These are phyloP conservation scores for Metschnikowia matae DNA, from an alignment of 805 yeast species.

Conservation along the genomic window DNA sequence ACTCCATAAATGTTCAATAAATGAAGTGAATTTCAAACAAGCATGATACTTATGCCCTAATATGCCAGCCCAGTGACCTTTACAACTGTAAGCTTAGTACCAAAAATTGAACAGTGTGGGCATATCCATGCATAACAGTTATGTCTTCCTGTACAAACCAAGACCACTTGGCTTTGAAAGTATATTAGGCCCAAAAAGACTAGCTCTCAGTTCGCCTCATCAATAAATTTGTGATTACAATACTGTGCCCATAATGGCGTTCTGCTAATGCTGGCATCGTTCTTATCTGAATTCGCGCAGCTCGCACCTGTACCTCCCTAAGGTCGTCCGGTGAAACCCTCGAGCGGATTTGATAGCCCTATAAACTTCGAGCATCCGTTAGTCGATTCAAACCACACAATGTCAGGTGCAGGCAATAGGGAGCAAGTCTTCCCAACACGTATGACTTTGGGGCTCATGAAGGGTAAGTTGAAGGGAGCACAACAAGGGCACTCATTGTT, in stretches of 20 bases:
- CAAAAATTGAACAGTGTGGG: neutral
- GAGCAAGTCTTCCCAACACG: conserved; percentile 97
- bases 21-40: neutral
- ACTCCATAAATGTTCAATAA: neutral
- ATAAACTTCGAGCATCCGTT: neutral
- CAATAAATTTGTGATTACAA: neutral
- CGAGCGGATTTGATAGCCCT: conserved; percentile 3
- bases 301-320: conserved; percentile 8
- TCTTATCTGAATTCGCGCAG: conserved; percentile 1
- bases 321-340: conserved; percentile 11
- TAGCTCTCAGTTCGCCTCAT: neutral
- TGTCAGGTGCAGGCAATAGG: conserved; percentile 74
- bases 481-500: conserved; percentile 91
- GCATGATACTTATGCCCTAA: neutral
- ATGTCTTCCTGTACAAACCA: too few species aligned
- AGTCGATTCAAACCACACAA: conserved; percentile 16
- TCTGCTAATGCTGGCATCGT: neutral
- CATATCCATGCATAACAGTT: too few species aligned
- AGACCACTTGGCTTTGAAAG: too few species aligned
- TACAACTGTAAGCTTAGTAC: too few species aligned
- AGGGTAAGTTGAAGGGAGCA: conserved; percentile 93
- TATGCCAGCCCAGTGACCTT: neutral
- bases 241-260: neutral
- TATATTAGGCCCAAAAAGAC: neutral
- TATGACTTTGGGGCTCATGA: conserved; percentile 95